phyloP scores from a whole-genome alignment of 176 grass and related monocot species.

The Cenchrus fungigraminus region DNA sequence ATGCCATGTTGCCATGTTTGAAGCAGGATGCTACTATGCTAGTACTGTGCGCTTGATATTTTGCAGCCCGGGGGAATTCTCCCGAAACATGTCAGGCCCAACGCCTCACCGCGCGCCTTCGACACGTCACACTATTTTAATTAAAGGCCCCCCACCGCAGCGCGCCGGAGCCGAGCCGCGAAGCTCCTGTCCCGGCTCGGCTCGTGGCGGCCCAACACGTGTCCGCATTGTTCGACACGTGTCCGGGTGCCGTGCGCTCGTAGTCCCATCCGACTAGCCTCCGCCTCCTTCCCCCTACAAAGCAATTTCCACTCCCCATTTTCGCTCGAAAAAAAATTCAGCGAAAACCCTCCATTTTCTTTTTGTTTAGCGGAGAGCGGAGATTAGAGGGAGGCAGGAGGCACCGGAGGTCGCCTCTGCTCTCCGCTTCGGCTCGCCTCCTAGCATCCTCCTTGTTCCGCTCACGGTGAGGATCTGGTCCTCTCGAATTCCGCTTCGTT shows the following conservation, averaged over 20 bases:
- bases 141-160: not conserved
- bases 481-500: not conserved
- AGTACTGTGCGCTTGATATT: no score
- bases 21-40: no score
- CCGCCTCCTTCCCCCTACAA: not conserved
- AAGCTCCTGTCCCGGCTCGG: not conserved
- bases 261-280: constrained; percentile 34
- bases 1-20: no score
- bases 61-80: not conserved
- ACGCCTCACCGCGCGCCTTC: not conserved
- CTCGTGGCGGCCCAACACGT: constrained; percentile 55
- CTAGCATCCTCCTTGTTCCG: not conserved
- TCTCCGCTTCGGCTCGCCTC: constrained; percentile 8
- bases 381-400: constrained; percentile 36
- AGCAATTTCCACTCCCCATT: constrained; percentile 26
- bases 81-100: constrained; percentile 29
- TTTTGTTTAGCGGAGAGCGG: constrained; percentile 42
- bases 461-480: constrained; percentile 13
- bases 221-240: constrained; percentile 52
- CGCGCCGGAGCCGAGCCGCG: constrained; percentile 23
- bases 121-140: constrained; percentile 42
- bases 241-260: constrained; percentile 51
- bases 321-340: constrained; percentile 15
- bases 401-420: constrained; percentile 40
- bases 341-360: not conserved